Evolutionary conservation across 345 rosid species (phyloP).

Genomic region (Geranium rotundifolium): DNA sequence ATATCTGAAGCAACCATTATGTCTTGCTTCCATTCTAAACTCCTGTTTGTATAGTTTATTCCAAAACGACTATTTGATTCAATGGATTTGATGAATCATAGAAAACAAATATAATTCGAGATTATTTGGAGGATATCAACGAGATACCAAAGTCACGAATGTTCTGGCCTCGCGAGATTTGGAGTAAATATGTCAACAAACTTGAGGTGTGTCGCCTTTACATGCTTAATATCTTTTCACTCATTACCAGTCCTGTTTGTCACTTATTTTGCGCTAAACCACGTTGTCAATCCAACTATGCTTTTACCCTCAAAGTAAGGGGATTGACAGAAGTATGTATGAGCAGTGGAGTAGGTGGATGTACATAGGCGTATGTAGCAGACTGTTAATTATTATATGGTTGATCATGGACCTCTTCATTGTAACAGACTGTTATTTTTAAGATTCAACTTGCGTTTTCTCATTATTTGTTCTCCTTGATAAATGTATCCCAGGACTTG

Average conservation of each 20-base stretch:
- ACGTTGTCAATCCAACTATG: too few relatives aligned
- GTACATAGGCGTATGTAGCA: too few relatives aligned
- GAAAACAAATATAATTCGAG: conserved; percentile 97
- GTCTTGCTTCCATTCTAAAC: conserved; percentile 3
- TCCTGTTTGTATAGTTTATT: conserved; percentile 11
- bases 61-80: conserved; percentile 4
- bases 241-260: background rate
- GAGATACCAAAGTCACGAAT: conserved; percentile 95
- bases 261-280: background rate
- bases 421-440: too few relatives aligned
- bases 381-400: too few relatives aligned
- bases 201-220: conserved; percentile 54
- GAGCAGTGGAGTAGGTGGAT: background rate
- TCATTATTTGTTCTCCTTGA: conserved; percentile 3
- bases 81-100: conserved; percentile 20
- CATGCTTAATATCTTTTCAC: background rate
- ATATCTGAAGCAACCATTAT: conserved; percentile 4
- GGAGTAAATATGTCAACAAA: conserved; percentile 80
- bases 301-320: too few relatives aligned
- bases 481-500: conserved; percentile 46
- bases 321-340: background rate
- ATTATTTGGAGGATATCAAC: conserved; percentile 91
- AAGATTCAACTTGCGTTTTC: background rate
- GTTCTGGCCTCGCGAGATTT: conserved; percentile 95
- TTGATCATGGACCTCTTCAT: too few relatives aligned